Evolutionary conservation across 208 protist genomes (phyloP), one percentile per base, ranked within the genome.

Genomic region (Leishmania braziliensis): DNA sequence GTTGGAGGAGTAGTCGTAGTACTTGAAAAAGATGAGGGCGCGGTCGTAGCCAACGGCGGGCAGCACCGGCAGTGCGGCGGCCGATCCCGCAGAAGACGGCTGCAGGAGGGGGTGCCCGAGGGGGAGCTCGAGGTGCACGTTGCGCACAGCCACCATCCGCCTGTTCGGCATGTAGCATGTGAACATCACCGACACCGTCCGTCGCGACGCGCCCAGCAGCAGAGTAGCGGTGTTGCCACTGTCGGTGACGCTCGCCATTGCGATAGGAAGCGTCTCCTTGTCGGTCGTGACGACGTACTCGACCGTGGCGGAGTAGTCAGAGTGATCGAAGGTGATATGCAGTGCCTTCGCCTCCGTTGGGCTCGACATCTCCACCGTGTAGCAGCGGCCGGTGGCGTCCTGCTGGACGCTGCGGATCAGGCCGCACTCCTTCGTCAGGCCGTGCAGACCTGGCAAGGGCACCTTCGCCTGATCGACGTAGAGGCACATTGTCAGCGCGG

Each of bases 11-110:
- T 86, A 86, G 83, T 96, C 87, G 80, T 92, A 96, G 75, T 89
- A 93, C 82, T 96, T 96, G 79, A 96, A 90, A 79, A 96, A 94
- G 39, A 96, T 39, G 48, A 96, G 80, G 16, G 86, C 71, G 77
- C 88, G 87, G 73, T 89, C 86, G 50, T 82, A 77, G 23, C 83
- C 84, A 65, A 87, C 54, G 63, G 75, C 6, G 14, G 89, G 72
- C 33, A 95, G 85, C 33, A 74, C 39, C 68, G 75, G 81, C 46
- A 82, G 36, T 54, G 54, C 39, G 1, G 74, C n/a, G 5, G 82
- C 36, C 16, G 58, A 48, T 14, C 51, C 82, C 2, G 66, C 20
- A 4, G 46, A 26, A 9, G 71, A 50, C 3, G 75, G 63, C 71
- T 53, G 71, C 76, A 75, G 58, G 33, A 72, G 82, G 65, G 76